Conservation (phyloP, 2,329 filamentous ascomycete species). For the Aspergillus viridinutans region DNA sequence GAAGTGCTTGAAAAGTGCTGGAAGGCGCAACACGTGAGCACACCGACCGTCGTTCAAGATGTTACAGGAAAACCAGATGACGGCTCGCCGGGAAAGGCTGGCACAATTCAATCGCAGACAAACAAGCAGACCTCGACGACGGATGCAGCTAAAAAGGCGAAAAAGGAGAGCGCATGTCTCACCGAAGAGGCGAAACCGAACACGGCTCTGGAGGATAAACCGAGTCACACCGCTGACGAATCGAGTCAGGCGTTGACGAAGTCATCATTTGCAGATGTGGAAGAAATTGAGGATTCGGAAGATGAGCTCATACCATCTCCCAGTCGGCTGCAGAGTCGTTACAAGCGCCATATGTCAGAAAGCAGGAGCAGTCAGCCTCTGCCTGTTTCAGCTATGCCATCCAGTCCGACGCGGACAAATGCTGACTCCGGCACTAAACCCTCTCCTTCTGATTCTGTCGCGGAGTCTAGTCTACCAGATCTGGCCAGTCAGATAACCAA, state of each 20-base stretch:
- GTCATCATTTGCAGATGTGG: constrained; percentile 23
- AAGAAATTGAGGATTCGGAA: constrained; percentile 38
- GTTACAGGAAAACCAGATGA: neutral
- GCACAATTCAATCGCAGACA: neutral
- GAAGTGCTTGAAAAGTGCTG: constrained; percentile 67
- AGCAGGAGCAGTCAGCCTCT: constrained; percentile 3
- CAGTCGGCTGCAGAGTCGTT: constrained; percentile 20
- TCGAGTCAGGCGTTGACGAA: neutral
- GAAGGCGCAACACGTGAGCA: constrained; percentile 51
- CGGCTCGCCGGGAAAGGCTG: neutral
- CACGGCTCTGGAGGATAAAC: neutral
- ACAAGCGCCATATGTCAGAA: constrained; percentile 6
- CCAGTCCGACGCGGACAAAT: constrained; percentile 7
- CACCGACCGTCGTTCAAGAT: constrained; percentile 19
- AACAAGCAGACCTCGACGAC: constrained; percentile 1
- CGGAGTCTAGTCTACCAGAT: constrained; percentile 23
- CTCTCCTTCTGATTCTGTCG: neutral
- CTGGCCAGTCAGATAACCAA: constrained; percentile 48
- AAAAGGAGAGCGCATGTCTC: constrained; percentile 8
- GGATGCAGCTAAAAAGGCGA: neutral
- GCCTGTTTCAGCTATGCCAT: constrained; percentile 7
- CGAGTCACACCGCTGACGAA: neutral
- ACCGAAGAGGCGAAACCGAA: constrained; percentile 7
- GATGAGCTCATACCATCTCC: constrained; percentile 31
- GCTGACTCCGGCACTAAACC: neutral